A percentile compares a stretch with the other conserved stretches of the same genome.
Conservation (phyloP, 1,284 basidiomycete species). For the Mycena citricolor region DNA sequence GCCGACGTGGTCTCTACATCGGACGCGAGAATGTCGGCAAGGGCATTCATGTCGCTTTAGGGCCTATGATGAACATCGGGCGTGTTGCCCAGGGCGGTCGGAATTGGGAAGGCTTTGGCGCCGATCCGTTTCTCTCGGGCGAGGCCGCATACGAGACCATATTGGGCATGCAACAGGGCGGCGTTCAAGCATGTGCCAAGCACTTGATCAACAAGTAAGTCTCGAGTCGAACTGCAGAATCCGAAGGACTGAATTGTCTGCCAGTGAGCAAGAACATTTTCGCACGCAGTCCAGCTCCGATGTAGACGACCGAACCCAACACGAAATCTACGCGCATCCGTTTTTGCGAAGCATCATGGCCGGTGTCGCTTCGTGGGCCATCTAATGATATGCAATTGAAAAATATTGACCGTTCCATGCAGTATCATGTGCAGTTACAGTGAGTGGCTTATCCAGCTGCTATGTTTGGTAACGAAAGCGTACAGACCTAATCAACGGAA, state of each 20-base stretch:
- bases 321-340: conserved; percentile 55
- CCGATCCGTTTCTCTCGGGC: conserved; percentile 12
- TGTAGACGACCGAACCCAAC: conserved; percentile 67
- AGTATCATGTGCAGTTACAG: conserved; percentile 75
- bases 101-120: conserved; percentile 14
- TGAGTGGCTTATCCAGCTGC: conserved; percentile 28
- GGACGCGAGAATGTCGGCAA: conserved; percentile 74
- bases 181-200: conserved; percentile 47
- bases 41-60: conserved; percentile 71
- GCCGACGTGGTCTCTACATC: conserved; percentile 71
- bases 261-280: conserved; percentile 62
- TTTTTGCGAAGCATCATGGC: conserved; percentile 65
- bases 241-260: too few species aligned
- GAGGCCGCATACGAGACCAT: conserved; percentile 5
- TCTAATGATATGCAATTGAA: not conserved
- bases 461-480: not conserved
- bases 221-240: too few species aligned
- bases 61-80: conserved; percentile 70
- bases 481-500: conserved; percentile 52
- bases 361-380: conserved; percentile 48
- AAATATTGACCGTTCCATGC: conserved; percentile 24
- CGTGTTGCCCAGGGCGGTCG: conserved; percentile 35
- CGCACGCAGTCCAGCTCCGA: conserved; percentile 53
- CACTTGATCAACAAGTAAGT: conserved; percentile 67
- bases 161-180: conserved; percentile 7